These are phyloP conservation scores for Leptodermis oblonga DNA, from an alignment of 257 asterid species.

Conservation along the genomic window DNA sequence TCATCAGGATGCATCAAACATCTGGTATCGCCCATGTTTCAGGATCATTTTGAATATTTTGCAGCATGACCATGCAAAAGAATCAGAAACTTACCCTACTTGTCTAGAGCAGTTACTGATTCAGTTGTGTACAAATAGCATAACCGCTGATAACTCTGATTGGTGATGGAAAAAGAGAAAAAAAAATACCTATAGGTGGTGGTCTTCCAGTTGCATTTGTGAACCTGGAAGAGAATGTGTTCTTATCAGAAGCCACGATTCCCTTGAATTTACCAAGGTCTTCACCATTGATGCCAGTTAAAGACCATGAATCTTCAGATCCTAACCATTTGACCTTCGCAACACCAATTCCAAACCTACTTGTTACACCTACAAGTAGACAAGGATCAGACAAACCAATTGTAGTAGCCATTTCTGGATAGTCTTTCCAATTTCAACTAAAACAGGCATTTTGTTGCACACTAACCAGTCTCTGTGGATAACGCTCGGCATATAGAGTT, in stretches of 20 bases:
- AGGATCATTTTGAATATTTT: background rate
- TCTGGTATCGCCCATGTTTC: background rate
- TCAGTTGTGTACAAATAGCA: background rate
- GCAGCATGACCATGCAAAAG: background rate
- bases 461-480: conserved; percentile 69
- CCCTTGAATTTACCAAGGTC: conserved; percentile 67
- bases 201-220: conserved; percentile 60
- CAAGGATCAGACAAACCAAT: background rate
- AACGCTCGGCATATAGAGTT: conserved; percentile 76
- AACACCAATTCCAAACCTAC: conserved; percentile 65
- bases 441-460: conserved; percentile 2
- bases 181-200: conserved; percentile 68
- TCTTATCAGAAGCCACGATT: conserved; percentile 81
- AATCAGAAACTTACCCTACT: background rate
- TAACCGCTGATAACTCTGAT: background rate
- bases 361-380: conserved; percentile 53
- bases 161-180: conserved; percentile 1
- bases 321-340: conserved; percentile 71
- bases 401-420: background rate
- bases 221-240: conserved; percentile 57
- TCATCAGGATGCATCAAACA: background rate
- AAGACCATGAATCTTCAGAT: conserved; percentile 59
- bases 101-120: background rate
- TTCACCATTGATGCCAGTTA: conserved; percentile 59
- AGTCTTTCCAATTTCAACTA: conserved; percentile 1